Conservation (phyloP, 1,284 basidiomycete genomes). For the Fomitiporia mediterranea region DNA sequence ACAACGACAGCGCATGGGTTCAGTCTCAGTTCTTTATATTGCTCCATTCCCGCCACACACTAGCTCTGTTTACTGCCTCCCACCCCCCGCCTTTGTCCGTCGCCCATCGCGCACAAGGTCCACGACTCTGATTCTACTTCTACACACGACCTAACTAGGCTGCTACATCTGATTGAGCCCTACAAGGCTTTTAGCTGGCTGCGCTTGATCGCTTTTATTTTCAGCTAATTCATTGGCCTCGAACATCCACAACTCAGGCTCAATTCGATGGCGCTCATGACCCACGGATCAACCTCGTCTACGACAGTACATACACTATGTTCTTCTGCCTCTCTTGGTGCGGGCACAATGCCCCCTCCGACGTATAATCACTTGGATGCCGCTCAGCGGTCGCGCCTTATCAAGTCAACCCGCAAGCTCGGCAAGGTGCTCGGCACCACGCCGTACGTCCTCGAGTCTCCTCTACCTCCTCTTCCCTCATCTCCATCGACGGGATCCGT, state of each 20-base stretch:
- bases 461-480: conserved; percentile 18
- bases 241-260: too few relatives aligned
- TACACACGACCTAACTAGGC: not conserved
- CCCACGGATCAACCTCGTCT: conserved; percentile 8
- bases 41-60: not conserved
- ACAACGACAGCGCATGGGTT: not conserved
- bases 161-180: not conserved
- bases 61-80: not conserved
- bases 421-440: conserved; percentile 55
- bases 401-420: conserved; percentile 58
- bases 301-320: not conserved
- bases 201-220: not conserved
- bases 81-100: not conserved
- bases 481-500: conserved; percentile 7
- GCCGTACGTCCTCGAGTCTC: conserved; percentile 51
- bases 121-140: not conserved
- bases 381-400: conserved; percentile 49
- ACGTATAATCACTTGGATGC: conserved; percentile 54
- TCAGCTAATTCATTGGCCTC: too few relatives aligned
- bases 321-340: conserved; percentile 2
- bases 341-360: conserved; percentile 42
- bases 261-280: conserved; percentile 11
- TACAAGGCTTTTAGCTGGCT: not conserved
- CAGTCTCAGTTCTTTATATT: too few relatives aligned
- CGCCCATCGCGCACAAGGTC: not conserved